Base-by-base conservation (phyloP, 441 rosid species). In the Pelargonium australe region DNA sequence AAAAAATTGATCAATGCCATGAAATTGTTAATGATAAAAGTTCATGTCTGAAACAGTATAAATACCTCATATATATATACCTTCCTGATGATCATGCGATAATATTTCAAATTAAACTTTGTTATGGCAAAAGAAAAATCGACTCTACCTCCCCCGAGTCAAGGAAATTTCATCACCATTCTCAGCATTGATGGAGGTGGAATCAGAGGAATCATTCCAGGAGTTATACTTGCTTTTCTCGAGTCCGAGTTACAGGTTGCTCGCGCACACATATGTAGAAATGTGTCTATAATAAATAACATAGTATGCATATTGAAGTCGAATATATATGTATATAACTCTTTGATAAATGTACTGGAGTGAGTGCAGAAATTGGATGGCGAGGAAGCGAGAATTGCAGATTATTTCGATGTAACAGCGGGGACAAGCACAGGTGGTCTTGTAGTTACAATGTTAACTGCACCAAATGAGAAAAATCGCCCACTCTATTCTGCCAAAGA, bases 181-280 rank as follows among this genome's bases (percentile, higher is more conserved):
- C 88, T 86, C 25, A 84, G 90, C 80, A 83, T 86, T 63, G 89
- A 86, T 67, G 91, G 89, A 25, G 91, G 91, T 49, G 89, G 89
- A 9, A 72, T 86, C 34, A 78, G 87, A 69, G 88, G 87, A 34
- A 75, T 86, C 43, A 85, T 86, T 64, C 91, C 85, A 0, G 85
- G 86, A 37, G 80, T 77, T 6, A 79, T 87, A 72, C 86, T 87
- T 41, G 70, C 74, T 68, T 82, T 73, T 65, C 78, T 85, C 4
- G 91, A 87, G 72, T 64, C 84, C 0, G 82, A 82, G 60, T 84
- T 87, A 73, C 91, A 82, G 89, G 87, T 86, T 17, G 64, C 12
- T 43, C 10, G 43, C 3, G 11, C 2, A 17, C 53, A 12, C 40
- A 13, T 20, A 44, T 31, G 34, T 31, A 31, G 3, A 31, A 31